Base-by-base conservation (phyloP, 768 basidiomycete genomes). In the Boletus speciosus region DNA sequence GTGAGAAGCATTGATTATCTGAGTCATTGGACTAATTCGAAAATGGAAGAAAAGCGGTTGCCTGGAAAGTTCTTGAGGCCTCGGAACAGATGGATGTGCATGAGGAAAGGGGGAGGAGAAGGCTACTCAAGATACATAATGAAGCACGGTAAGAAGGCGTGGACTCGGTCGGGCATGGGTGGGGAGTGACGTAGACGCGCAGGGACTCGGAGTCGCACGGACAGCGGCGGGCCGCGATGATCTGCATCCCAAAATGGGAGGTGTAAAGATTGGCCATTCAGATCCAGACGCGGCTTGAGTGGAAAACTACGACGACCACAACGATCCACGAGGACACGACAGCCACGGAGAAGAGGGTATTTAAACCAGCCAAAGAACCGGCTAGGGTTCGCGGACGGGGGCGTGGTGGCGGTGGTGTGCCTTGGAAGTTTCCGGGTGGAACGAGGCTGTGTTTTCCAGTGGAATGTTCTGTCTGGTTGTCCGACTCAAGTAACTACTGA, bases 371-470 rank as follows among this genome's bases (percentile, higher is more conserved):
- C 9, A 7, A 29, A 29, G 29, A 29, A 29, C 29, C 29, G 29
- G 29, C 29, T 1, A 29, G 29, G 29, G 29, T 29, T 29, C 29
- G 29, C 29, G 8, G 29, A 29, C 29, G 29, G 29, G 25, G 29
- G 29, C 29, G 29, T 29, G 43, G 56, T 40, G 57, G 59, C 46
- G 59, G 36, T 36, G 57, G 27, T 37, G 46, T 60, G 44, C 47
- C 44, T 43, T 46, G 52, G 43, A 48, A 6, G 41, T 48, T 65
- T 58, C 54, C 35, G 39, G 32, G 48, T 63, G 37, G 64, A 59
- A 66, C 38, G 47, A 47, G 66, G 66, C 66, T 67, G 66, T 67
- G 66, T 64, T 14, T 68, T 71, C 69, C 11, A 61, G 37, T 60
- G 35, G 67, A 68, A 68, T 38, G 57, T 68, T 68, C 67, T 8